Percentiles rank a stretch among this genome's conserved stretches.
phyloP scores from a whole-genome alignment of 495 filamentous ascomycete genomes.

The Apiosordaria backusii region DNA sequence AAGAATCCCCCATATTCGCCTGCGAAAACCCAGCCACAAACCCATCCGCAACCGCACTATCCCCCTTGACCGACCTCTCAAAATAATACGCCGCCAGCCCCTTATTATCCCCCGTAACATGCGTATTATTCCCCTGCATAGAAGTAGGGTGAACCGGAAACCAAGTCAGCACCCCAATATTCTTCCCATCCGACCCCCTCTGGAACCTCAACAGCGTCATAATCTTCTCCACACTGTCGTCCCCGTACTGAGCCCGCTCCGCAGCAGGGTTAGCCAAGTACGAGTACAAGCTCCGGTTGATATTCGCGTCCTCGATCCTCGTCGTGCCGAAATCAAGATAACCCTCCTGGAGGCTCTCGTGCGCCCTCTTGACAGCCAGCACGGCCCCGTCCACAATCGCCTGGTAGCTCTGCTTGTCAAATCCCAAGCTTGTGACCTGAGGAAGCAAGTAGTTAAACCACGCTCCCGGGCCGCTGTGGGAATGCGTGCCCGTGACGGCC shows the following conservation, averaged over 20 bases:
- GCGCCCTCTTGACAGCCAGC: conserved; percentile 78
- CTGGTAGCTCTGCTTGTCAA: conserved; percentile 80
- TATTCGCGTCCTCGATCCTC: conserved; percentile 63
- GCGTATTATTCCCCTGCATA: conserved; percentile 86
- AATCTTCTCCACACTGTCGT: conserved; percentile 70
- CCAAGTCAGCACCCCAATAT: conserved; percentile 80
- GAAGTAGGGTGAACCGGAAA: conserved; percentile 92
- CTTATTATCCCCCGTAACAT: conserved; percentile 95
- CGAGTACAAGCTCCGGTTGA: conserved; percentile 81
- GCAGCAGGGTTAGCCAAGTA: conserved; percentile 83
- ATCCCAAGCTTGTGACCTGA: conserved; percentile 85
- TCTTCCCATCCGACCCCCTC: conserved; percentile 55
- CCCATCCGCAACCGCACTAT: conserved; percentile 44
- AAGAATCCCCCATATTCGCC: conserved; percentile 89
- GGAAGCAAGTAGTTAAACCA: conserved; percentile 97
- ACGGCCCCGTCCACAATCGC: conserved; percentile 86
- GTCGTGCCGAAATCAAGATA: conserved; percentile 47
- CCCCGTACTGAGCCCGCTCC: conserved; percentile 69
- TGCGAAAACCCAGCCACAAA: conserved; percentile 94
- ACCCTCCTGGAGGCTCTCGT: conserved; percentile 63
- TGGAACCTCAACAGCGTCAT: conserved; percentile 82
- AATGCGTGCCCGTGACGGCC: conserved; percentile 88
- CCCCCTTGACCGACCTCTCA: conserved; percentile 62
- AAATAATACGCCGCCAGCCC: conserved; percentile 82
- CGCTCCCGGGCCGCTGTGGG: conserved; percentile 85